Conservation (phyloP, 345 rosid species). For the Cardamine resedifolia region DNA sequence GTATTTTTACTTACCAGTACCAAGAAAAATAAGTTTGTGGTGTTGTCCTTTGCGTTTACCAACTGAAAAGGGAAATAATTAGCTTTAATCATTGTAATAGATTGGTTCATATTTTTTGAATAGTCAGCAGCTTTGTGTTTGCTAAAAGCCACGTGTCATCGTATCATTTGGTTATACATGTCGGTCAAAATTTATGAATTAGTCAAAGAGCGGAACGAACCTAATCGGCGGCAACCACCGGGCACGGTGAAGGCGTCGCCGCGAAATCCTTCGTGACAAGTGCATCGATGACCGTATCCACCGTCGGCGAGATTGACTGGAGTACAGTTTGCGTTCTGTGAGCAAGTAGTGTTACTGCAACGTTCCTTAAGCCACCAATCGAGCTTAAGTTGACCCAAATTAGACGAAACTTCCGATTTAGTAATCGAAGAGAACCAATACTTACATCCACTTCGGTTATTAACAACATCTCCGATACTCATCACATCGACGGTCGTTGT, state of each 20-base stretch:
- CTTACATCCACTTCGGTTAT: conserved; percentile 33
- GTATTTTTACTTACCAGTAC: conserved; percentile 20
- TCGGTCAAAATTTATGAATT: background rate
- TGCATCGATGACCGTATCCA: conserved; percentile 46
- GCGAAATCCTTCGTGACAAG: conserved; percentile 46
- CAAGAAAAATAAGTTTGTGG: conserved; percentile 4
- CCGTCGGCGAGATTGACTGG: conserved; percentile 17
- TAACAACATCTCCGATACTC: background rate
- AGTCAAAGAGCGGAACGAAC: conserved; percentile 39
- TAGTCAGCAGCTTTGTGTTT: background rate
- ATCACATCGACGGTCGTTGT: background rate
- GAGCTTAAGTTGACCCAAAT: conserved; percentile 45
- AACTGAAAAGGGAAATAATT: background rate
- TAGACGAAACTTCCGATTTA: conserved; percentile 31
- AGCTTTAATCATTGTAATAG: too few relatives aligned
- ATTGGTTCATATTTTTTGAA: too few relatives aligned
- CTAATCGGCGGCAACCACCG: conserved; percentile 60
- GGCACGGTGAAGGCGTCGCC: conserved; percentile 60
- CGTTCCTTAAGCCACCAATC: conserved; percentile 65
- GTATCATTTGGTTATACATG: background rate
- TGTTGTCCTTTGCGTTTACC: background rate
- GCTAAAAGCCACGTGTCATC: background rate
- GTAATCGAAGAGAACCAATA: conserved; percentile 56
- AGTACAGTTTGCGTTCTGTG: conserved; percentile 43
- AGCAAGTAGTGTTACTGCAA: conserved; percentile 43